Base-by-base conservation (phyloP, 768 basidiomycete species). In the Mycena amicta region DNA sequence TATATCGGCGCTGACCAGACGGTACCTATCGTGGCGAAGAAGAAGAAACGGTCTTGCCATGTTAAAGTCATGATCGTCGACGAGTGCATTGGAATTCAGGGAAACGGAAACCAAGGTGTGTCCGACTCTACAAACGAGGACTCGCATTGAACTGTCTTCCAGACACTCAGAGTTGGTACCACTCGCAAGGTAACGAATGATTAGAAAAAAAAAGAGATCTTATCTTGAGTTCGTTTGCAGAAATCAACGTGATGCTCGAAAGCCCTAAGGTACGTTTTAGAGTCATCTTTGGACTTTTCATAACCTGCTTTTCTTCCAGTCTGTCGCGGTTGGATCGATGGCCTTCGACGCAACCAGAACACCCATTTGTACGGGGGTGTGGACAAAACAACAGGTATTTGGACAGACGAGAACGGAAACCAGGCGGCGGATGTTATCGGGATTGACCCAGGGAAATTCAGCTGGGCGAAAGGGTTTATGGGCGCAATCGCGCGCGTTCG, bases 11-110 rank as follows among this genome's bases (percentile, higher is more conserved):
- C 84, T 67, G 87, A 89, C 66, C 84, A 87, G 71, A 78, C 77
- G 1, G 78, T 78, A 45, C 89, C 89, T 3, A 76, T 88, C 40
- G 85, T 86, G 56, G 88, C 88, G 12, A 80, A 83, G 28, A 72
- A 76, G 65, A 87, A 86, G 74, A 83, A 87, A 63, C 78, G 89
- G 23, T 90, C 88, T 68, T 90, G 88, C 67, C 88, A 90, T 63
- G 80, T 88, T 67, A 88, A 89, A 68, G 77, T 89, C 66, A 87
- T 87, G 74, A 75, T 81, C 31, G 79, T 88, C 58, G 89, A 90
- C 67, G 83, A 83, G 64, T 74, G 79, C 61, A 80, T 89, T 45
- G 83, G 80, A 15, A 89, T 90, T 58, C 76, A 80, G 20, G 89
- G 88, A 8, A 90, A 85, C 62, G 88, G 88, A 25, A 89, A 89